Evolutionary conservation across 148 eudicot genomes (phyloP), one percentile per base, ranked within the genome.

Genomic region (Camellia sinensis): DNA sequence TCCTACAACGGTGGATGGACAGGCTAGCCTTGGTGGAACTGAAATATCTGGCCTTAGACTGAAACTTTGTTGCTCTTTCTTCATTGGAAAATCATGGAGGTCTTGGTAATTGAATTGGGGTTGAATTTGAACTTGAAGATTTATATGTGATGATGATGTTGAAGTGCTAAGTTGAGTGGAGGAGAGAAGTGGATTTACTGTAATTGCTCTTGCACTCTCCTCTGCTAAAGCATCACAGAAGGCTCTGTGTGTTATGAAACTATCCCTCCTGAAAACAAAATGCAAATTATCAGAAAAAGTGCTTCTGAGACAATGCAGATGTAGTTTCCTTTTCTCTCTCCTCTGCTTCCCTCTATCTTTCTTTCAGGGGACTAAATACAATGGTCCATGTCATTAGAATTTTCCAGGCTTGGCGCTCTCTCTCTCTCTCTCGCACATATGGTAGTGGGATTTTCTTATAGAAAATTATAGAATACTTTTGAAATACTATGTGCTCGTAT

Each of bases 211-310:
- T 83, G 94, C 90, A 44, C 90, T 90, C 80, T 94, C 97, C 84
- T 92, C 98, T 19, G 97, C 94, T 75, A 94, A 71, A 65, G 94
- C 97, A 83, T 94, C 97, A 80, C 98, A 94, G 77, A 94, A 94
- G 45, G 98, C 97, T 80, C 97, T 88, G 80, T 94, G 98, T 17
- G 98, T 94, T 77, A 94, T 88, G 87, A 92, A 94, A 82, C 98
- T 94, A 56, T 94, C 98, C 80, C 98, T 94, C 88, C 98, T 94
- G 89, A 57, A 67, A 75, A 61, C 13, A 78, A 57, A 67, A 43
- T 29, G 29, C 41, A 81, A 37, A 63, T 43, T 8, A 44, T 43
- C 56, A 64, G 2, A 64, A 50, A 76, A 73, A 19, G 46, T 50
- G 66, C 21, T 29, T 29, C 37, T 17, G 64, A 43, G 14, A 60